Base-by-base conservation (phyloP, 805 yeast species). In the Kluyveromyces aestuarii region DNA sequence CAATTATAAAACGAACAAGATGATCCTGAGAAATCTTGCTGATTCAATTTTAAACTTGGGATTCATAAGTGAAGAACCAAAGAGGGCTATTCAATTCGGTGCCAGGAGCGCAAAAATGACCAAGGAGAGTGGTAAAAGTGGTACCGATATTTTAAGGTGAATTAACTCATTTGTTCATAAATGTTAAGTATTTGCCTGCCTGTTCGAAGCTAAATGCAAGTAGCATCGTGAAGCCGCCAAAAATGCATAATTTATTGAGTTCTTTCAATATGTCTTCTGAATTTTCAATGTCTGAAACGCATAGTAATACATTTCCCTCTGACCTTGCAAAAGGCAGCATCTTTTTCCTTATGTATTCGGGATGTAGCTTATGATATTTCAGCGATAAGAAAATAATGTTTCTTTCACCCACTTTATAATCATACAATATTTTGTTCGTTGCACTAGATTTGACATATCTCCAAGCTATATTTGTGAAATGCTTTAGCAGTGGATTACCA, bases 51-150 rank as follows among this genome's bases (percentile, higher is more conserved):
- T 83, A 17, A 76, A 74, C 0, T 61, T 87, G 35, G 61, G 53
- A 0, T 74, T 73, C 62, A 93, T 89, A 0, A 68, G 80, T 16
- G 70, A 72, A 19, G 98, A 93, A 60, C 79, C 84, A 1, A 93
- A 93, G 61, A 72, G 99, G 43, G 99, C 99, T 0, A 89, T 93
- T 51, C 99, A 93, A 61, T 93, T 93, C 65, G 99, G 99, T 0
- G 87, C 98, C 0, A 82, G 85, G 53, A 84, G 96, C 61, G 99
- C 99, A 1, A 95, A 91, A 64, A 80, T 93, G 83, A 73, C 80
- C 2, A 91, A 91, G 1, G 78, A 84, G 41, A 83, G 90, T 4
- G 84, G 80, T 55, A 72, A 77, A 39, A 84, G 81, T 57, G 98
- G 98, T 0, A 84, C 90, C 0, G 93, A 84, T 57, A 57, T 66